Conservation (phyloP, 2,329 filamentous ascomycete genomes). For the Pseudogymnoascus sp. region DNA sequence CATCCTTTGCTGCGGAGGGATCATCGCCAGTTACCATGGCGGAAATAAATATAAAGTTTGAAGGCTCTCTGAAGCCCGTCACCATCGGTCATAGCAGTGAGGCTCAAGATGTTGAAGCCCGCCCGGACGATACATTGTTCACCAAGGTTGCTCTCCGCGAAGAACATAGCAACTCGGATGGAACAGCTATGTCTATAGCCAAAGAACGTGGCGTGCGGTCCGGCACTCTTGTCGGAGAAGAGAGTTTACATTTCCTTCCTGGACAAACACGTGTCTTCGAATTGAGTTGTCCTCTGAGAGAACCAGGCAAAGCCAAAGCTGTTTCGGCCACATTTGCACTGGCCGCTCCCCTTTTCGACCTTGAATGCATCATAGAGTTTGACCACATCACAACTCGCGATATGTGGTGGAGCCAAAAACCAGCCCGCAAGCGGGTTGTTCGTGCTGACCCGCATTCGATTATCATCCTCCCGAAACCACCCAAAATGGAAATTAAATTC, state of each 20-base stretch:
- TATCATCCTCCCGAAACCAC: constrained; percentile 76
- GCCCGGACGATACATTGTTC: constrained; percentile 15
- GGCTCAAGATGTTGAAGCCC: constrained; percentile 8
- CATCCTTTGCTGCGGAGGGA: constrained; percentile 45
- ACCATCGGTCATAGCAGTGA: constrained; percentile 32
- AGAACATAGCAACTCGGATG: not conserved
- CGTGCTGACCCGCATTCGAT: constrained; percentile 48
- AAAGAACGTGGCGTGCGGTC: not conserved
- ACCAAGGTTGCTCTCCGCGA: constrained; percentile 9
- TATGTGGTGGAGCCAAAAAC: constrained; percentile 42
- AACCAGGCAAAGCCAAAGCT: constrained; percentile 69
- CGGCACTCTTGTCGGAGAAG: constrained; percentile 40
- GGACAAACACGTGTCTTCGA: constrained; percentile 63
- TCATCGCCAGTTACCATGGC: constrained; percentile 45
- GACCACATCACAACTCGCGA: constrained; percentile 34
- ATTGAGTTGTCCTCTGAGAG: constrained; percentile 65
- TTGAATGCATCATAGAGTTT: constrained; percentile 57
- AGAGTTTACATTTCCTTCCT: constrained; percentile 58
- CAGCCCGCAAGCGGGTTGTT: constrained; percentile 38
- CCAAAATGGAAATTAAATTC: constrained; percentile 74
- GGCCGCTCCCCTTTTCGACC: constrained; percentile 55
- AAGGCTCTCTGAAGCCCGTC: constrained; percentile 49
- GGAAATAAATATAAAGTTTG: constrained; percentile 46
- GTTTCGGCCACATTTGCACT: constrained; percentile 55
- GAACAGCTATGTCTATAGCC: not conserved